Evolutionary conservation across 805 yeast species (phyloP).

Genomic region (Metschnikowia orientalis): DNA sequence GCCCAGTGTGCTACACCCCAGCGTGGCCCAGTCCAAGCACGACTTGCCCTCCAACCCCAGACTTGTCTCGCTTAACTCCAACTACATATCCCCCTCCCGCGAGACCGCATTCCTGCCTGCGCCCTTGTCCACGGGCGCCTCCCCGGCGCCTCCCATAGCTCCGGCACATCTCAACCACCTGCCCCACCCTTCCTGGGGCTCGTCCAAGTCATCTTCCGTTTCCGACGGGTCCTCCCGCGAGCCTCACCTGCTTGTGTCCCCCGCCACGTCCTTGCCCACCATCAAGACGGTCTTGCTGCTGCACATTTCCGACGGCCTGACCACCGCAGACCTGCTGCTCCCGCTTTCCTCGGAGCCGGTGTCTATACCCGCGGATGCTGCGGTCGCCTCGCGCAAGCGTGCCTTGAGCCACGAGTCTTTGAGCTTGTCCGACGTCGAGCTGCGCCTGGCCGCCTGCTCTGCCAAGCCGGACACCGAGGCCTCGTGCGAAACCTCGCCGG

Average conservation of each 20-base stretch:
- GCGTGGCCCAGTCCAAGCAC: slow-evolving; percentile 1
- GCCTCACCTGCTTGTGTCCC: not conserved
- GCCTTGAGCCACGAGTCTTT: no score
- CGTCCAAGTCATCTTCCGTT: slow-evolving; percentile 3
- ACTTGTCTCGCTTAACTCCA: not conserved
- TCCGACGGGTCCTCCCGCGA: not conserved
- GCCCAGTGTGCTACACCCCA: slow-evolving; percentile 1
- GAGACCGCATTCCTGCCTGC: not conserved
- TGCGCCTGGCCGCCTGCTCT: not conserved
- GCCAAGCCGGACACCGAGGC: not conserved
- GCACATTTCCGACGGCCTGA: not conserved
- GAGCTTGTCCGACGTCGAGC: not conserved
- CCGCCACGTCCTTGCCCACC: not conserved
- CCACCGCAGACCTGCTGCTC: not conserved
- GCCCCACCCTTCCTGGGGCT: slow-evolving; percentile 1
- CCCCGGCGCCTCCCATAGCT: not conserved
- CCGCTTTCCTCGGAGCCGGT: not conserved
- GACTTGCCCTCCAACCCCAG: not conserved
- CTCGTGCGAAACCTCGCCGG: slow-evolving; percentile 2
- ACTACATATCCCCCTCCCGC: not conserved
- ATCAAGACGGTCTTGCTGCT: not conserved
- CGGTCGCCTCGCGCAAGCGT: no score
- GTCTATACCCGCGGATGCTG: not conserved
- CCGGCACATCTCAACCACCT: slow-evolving; percentile 1
- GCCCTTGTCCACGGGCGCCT: not conserved